Evolutionary conservation across 768 basidiomycete genomes (phyloP).

Genomic region (Rhizopogon vesiculosus): DNA sequence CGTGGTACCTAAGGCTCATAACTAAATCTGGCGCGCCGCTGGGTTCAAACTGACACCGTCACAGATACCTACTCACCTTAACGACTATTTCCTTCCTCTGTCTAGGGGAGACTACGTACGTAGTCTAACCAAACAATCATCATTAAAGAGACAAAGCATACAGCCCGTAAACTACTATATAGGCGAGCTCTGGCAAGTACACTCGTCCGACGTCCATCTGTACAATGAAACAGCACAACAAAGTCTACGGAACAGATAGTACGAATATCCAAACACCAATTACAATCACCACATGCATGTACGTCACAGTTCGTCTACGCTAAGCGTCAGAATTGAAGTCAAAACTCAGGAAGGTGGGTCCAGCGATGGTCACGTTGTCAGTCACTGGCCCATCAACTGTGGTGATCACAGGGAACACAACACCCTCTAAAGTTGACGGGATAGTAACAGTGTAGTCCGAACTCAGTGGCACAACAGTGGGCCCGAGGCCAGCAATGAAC

Average conservation of each 20-base stretch:
- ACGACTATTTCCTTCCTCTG: no score
- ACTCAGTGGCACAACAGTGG: constrained; percentile 26
- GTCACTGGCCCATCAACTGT: constrained; percentile 23
- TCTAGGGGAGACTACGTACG: neutral
- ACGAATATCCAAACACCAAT: neutral
- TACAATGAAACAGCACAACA: neutral
- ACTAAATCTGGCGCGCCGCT: no score
- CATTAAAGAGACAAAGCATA: neutral
- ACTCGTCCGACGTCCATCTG: neutral
- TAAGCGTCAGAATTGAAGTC: constrained; percentile 17
- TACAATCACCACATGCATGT: neutral
- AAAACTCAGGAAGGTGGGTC: constrained; percentile 29
- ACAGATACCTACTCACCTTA: no score
- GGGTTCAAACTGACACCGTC: no score
- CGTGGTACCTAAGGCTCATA: no score
- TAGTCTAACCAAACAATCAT: neutral
- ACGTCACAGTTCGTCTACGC: neutral
- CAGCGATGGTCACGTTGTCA: constrained; percentile 38
- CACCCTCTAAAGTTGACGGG: constrained; percentile 23
- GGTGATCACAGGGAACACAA: constrained; percentile 34
- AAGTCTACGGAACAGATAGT: neutral
- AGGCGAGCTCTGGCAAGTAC: neutral
- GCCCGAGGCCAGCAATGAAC: constrained; percentile 30
- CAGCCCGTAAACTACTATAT: neutral
- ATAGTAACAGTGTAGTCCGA: constrained; percentile 13